Evolutionary conservation across 495 filamentous ascomycete species (phyloP), one percentile per base, ranked within the genome.

Genomic region (Podospora conica): DNA sequence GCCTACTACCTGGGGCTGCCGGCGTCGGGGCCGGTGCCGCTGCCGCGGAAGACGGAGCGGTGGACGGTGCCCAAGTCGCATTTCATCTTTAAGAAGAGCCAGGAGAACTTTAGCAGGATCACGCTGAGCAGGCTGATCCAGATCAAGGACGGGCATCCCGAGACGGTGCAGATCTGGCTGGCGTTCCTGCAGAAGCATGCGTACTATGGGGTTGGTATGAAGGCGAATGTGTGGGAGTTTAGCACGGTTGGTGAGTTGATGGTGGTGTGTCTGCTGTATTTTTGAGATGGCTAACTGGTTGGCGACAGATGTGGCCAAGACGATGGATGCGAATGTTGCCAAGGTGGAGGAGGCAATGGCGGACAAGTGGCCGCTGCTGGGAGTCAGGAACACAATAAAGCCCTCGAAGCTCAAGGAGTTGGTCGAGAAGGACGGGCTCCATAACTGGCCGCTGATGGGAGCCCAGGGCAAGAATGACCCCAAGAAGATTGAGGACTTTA

Each of bases 201-300:
- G 15, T 97, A 94, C 74, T 91, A 96, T 74, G 95, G 96, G 9
- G 88, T 98, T 25, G 95, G 95, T 72, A 96, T 98, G 93, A 98
- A 98, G 83, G 94, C 96, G 24, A 97, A 98, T 73, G 84, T 98
- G 57, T 98, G 90, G 89, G 90, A 94, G 73, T 90, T 90, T 80
- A 86, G 90, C 70, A 85, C 84, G 65, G 73, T 96, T 29, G 89
- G 91, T 77, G 77, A 60, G 81, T 79, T 68, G 6, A 9, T 58
- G 59, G 63, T 25, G 18, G 21, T 61, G 24, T 48, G 12, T 55
- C 21, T 18, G 53, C 58, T 21, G 12, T 11, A 22, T 54, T 31
- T 10, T 21, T 3, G 22, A 31, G 22, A 15, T 2, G 55, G n/a
- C 1, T 27, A 1, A 18, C 20, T 31, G 11, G 29, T 18, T 55